A percentile compares a stretch with the other conserved stretches of the same genome.
Evolutionary conservation across 192 early-diverging fungal genomes (phyloP).

Genomic region (Spizellomyces sp.): DNA sequence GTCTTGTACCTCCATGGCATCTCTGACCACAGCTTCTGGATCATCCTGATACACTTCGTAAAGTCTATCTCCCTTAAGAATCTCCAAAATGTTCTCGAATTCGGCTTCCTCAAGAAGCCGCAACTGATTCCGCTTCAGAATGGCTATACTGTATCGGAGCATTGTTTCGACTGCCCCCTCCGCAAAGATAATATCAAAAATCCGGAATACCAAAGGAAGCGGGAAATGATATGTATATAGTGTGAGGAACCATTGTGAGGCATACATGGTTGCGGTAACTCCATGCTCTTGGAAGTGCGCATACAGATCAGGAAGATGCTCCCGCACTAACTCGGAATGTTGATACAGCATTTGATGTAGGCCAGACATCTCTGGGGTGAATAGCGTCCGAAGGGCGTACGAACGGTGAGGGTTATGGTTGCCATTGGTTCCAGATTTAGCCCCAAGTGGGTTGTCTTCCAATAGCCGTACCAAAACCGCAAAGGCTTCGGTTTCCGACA

Average conservation of each 20-base stretch:
- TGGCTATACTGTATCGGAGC: constrained; percentile 77
- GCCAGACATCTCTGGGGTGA: constrained; percentile 82
- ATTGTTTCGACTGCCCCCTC: constrained; percentile 72
- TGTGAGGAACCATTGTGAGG: constrained; percentile 97
- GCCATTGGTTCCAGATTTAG: neutral
- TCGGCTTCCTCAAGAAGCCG: constrained; percentile 68
- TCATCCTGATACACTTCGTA: constrained; percentile 40
- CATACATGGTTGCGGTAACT: constrained; percentile 88
- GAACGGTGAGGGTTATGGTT: constrained; percentile 15
- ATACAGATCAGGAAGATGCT: constrained; percentile 77
- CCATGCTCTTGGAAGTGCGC: constrained; percentile 76
- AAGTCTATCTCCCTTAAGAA: constrained; percentile 63
- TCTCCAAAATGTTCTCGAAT: constrained; percentile 82
- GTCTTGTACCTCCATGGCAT: constrained; percentile 34
- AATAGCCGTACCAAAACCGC: constrained; percentile 85
- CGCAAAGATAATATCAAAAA: constrained; percentile 90
- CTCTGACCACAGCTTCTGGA: constrained; percentile 42
- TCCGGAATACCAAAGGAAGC: constrained; percentile 79
- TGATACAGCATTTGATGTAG: constrained; percentile 84
- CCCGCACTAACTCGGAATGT: constrained; percentile 77
- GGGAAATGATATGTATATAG: constrained; percentile 94
- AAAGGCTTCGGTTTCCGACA: constrained; percentile 92
- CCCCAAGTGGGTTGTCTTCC: constrained; percentile 45
- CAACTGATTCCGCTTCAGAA: constrained; percentile 79
- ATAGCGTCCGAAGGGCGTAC: constrained; percentile 87